These are phyloP conservation scores for Xylaria sp. DNA, from an alignment of 2,329 filamentous ascomycete species.

Conservation along the genomic window DNA sequence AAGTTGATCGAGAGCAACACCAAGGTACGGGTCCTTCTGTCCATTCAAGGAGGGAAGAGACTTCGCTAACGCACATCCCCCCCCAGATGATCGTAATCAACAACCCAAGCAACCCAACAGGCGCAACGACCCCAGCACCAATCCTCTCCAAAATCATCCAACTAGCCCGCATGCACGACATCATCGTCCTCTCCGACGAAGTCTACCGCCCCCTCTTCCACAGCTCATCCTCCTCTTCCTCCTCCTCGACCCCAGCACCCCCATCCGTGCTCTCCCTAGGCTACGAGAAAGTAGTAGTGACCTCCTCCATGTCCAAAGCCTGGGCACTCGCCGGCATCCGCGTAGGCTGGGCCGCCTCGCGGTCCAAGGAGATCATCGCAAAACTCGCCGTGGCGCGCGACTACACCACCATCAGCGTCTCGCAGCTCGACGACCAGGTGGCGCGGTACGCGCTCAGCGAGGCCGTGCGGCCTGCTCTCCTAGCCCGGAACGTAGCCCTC, in stretches of 20 bases:
- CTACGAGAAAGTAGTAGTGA: slow-evolving; percentile 77
- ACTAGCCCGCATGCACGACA: slow-evolving; percentile 70
- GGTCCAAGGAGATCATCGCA: slow-evolving; percentile 70
- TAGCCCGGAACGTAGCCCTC: slow-evolving; percentile 71
- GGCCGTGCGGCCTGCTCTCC: slow-evolving; percentile 54
- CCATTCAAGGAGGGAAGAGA: not conserved
- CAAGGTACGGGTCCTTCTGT: slow-evolving; percentile 65
- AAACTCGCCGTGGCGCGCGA: slow-evolving; percentile 74
- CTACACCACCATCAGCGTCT: slow-evolving; percentile 88
- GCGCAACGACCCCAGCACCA: slow-evolving; percentile 72
- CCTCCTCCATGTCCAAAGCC: slow-evolving; percentile 86
- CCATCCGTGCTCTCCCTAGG: slow-evolving; percentile 77
- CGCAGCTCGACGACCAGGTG: slow-evolving; percentile 82
- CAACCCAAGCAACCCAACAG: slow-evolving; percentile 87
- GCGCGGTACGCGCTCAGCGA: slow-evolving; percentile 77
- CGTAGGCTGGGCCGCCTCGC: slow-evolving; percentile 83
- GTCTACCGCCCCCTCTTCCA: slow-evolving; percentile 89
- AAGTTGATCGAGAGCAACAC: slow-evolving; percentile 74
- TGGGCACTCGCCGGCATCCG: slow-evolving; percentile 86
- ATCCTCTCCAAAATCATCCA: slow-evolving; percentile 71
- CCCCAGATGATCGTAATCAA: slow-evolving; percentile 66
- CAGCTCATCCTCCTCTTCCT: slow-evolving; percentile 41
- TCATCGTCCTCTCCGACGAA: slow-evolving; percentile 80
- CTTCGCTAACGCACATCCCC: slow-evolving; percentile 7
- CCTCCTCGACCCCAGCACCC: slow-evolving; percentile 50